phyloP scores from a whole-genome alignment of 768 basidiomycete species.

The Leccinum arenicola region DNA sequence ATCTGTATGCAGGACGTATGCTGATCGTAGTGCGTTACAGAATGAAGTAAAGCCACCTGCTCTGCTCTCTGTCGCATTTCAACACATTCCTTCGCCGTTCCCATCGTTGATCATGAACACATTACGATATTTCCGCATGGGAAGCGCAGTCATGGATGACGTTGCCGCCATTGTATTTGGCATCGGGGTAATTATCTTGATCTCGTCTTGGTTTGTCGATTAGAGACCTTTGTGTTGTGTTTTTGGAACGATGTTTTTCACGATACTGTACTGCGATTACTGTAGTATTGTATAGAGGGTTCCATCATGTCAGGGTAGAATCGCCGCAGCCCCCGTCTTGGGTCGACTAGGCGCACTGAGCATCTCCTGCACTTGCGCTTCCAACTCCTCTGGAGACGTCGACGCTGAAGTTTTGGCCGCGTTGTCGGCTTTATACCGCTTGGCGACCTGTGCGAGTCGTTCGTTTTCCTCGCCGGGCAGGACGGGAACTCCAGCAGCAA shows the following conservation, averaged over 20 bases:
- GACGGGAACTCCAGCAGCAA: constrained; percentile 46
- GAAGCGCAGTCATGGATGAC: constrained; percentile 65
- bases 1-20: background rate
- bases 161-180: constrained; percentile 69
- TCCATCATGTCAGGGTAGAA: constrained; percentile 26
- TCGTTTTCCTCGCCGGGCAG: constrained; percentile 43
- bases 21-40: constrained; percentile 33
- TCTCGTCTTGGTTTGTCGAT: constrained; percentile 45
- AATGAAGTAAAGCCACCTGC: constrained; percentile 58
- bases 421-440: constrained; percentile 6
- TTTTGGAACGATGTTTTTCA: constrained; percentile 3
- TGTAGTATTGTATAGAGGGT: background rate
- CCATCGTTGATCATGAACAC: constrained; percentile 59
- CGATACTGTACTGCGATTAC: constrained; percentile 5
- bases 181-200: constrained; percentile 59
- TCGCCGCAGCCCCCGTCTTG: constrained; percentile 40
- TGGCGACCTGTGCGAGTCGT: constrained; percentile 16
- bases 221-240: constrained; percentile 5
- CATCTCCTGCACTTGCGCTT: constrained; percentile 31
- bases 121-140: constrained; percentile 69
- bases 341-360: constrained; percentile 24
- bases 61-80: constrained; percentile 56
- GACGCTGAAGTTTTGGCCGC: constrained; percentile 2
- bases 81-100: constrained; percentile 63
- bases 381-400: constrained; percentile 18